Evolutionary conservation across 139 green algal species (phyloP).

Genomic region (Haematococcus lacustris): DNA sequence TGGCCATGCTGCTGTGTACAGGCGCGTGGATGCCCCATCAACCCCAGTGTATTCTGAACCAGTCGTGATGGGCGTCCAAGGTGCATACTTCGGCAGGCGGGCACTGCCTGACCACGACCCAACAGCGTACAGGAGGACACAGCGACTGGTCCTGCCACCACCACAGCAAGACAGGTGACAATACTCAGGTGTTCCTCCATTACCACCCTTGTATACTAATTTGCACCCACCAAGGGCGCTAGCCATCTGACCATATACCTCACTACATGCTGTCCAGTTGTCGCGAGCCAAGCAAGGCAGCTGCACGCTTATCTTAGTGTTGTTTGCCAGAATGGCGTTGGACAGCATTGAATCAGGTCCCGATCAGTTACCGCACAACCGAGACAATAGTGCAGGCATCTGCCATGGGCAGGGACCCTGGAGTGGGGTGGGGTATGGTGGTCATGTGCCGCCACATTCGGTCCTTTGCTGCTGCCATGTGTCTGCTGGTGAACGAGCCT

Average conservation of each 20-base stretch:
- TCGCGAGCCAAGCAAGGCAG: background rate
- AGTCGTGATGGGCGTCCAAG: slow-evolving; percentile 17
- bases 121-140: slow-evolving; percentile 8
- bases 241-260: background rate
- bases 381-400: background rate
- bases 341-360: no score
- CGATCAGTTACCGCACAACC: background rate
- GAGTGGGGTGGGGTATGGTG: no score
- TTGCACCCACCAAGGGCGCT: background rate
- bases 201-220: background rate
- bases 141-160: slow-evolving; percentile 10
- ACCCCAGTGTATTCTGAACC: slow-evolving; percentile 24
- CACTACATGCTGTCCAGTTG: background rate
- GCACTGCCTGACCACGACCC: background rate
- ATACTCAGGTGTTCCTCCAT: background rate
- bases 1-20: no score
- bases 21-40: background rate
- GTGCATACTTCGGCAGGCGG: background rate
- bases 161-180: slow-evolving; percentile 15
- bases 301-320: no score
- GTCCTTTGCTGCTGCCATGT: background rate
- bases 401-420: no score
- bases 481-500: background rate
- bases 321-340: background rate
- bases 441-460: no score